These are phyloP conservation scores for Forsythia suspensa DNA, from an alignment of 257 asterid genomes.

Conservation along the genomic window DNA sequence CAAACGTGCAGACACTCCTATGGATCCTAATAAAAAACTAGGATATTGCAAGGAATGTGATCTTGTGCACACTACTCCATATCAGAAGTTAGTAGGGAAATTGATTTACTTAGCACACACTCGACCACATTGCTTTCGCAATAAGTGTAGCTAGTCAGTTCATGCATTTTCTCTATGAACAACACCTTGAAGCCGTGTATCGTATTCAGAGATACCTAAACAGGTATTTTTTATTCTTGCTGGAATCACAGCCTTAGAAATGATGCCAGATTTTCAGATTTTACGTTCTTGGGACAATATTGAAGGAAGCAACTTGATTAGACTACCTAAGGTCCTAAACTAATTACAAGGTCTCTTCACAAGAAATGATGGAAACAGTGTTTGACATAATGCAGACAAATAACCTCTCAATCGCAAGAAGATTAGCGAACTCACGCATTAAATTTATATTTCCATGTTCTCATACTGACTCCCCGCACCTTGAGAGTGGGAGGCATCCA, in stretches of 20 bases:
- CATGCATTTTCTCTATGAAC: neutral
- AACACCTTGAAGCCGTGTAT: neutral
- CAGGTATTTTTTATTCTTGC: no score
- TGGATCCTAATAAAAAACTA: no score
- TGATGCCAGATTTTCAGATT: neutral
- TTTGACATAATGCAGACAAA: neutral
- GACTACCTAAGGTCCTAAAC: neutral
- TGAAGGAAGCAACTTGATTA: neutral
- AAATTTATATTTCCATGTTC: neutral
- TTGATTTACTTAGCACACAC: neutral
- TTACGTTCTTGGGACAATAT: neutral
- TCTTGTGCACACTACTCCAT: neutral
- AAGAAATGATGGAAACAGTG: neutral
- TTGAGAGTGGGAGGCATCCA: neutral
- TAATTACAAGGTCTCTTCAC: neutral
- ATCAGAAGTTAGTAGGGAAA: neutral
- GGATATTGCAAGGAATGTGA: neutral
- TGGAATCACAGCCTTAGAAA: neutral
- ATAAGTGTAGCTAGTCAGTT: neutral
- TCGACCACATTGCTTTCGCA: neutral
- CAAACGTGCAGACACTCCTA: no score
- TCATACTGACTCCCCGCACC: no score
- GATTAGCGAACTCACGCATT: neutral
- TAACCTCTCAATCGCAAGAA: neutral
- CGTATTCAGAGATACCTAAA: no score